Base-by-base conservation (phyloP, 2,329 filamentous ascomycete species). In the Zarea fungicola region DNA sequence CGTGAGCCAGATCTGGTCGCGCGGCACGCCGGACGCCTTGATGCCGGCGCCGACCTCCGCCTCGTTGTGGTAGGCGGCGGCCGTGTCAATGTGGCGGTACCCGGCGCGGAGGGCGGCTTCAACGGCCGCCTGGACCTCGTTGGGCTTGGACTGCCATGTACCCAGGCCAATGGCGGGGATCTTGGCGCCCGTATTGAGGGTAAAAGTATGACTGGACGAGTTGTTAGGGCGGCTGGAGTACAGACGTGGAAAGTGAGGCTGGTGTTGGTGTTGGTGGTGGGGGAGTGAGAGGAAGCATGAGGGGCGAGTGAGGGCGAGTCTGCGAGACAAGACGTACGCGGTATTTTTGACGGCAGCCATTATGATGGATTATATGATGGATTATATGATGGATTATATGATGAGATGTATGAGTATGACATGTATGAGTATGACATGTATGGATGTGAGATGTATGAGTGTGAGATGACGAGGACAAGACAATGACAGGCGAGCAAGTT, bases 51-150 rank as follows among this genome's bases (percentile, higher is more conserved):
- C 83, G 18, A 87, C 82, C 60, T 85, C 82, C 44, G 71, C 68
- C 65, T 87, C 87, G 68, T 92, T 93, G 64, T 81, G 83, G 65
- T 93, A 93, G 43, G 83, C 85, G 53, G 85, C 76, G 42, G 87
- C 85, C 19, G 85, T 88, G 69, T 87, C 84, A 63, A 89, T 85
- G 69, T 89, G 85, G 31, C 84, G 78, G 70, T 90, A 90, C 52
- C 87, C 87, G 36, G 72, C 69, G 53, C 73, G 73, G 23, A 90
- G 74, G 22, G 86, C 86, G 29, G 73, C 73, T 67, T 87, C 81
- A 55, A 92, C 87, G 48, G 88, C 88, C 46, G 78, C 70, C 57
- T 78, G 75, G 49, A 89, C 85, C 66, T 88, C 77, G 56, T 85
- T 68, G 49, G 84, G 82, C 60, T 76, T 65, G 42, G 86, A 88